Conservation (phyloP, 208 protist genomes). For the Trypanosoma caninum region DNA sequence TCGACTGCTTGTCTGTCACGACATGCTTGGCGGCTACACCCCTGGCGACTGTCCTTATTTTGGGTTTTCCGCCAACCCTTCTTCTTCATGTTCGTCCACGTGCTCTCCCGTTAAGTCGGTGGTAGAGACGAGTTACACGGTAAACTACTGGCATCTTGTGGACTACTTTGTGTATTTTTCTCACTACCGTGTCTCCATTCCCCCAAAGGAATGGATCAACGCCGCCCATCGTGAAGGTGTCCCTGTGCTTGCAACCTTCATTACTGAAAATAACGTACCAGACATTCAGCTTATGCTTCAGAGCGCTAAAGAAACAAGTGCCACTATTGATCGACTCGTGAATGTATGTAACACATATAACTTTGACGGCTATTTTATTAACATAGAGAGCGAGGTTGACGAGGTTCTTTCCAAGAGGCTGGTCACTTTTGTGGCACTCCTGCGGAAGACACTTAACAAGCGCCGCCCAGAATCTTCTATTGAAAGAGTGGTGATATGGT, state of each 20-base stretch:
- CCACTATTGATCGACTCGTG: conserved; percentile 49
- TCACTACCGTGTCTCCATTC: conserved; percentile 77
- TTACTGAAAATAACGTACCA: conserved; percentile 62
- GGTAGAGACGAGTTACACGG: conserved; percentile 48
- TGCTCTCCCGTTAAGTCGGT: not conserved
- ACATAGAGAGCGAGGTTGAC: conserved; percentile 73
- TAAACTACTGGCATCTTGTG: conserved; percentile 63
- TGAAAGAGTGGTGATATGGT: conserved; percentile 79
- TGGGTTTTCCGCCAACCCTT: conserved; percentile 6
- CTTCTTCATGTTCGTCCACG: not conserved
- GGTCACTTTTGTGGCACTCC: conserved; percentile 48
- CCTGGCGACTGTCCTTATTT: conserved; percentile 40
- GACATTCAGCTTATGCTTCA: conserved; percentile 7
- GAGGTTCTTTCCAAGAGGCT: conserved; percentile 40
- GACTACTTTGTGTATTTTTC: conserved; percentile 91
- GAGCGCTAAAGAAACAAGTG: conserved; percentile 30
- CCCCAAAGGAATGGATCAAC: conserved; percentile 80
- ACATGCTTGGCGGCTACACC: conserved; percentile 69
- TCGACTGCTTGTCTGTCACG: conserved; percentile 76
- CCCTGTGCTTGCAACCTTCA: conserved; percentile 76
- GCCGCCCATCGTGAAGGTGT: conserved; percentile 78
- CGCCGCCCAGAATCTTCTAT: not conserved
- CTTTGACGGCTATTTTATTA: conserved; percentile 93
- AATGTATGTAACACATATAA: conserved; percentile 56
- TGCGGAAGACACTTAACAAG: conserved; percentile 30